Conservation (phyloP, 1,139 yeast genomes). For the Trichomonascaceae sp. region DNA sequence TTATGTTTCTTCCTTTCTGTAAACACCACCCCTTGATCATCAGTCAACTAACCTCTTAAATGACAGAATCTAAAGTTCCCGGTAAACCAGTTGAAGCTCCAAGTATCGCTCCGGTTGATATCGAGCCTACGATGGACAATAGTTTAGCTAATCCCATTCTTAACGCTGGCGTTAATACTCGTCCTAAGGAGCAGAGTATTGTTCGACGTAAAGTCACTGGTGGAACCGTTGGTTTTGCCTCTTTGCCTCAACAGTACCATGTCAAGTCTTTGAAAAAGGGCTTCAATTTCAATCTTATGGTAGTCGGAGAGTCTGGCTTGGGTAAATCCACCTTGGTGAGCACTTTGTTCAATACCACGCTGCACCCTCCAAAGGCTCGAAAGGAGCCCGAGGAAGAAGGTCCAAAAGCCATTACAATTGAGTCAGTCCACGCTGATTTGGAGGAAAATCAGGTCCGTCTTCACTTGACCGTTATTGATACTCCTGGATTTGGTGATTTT, state of each 20-base stretch:
- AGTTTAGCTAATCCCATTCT: conserved; percentile 9
- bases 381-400: conserved; percentile 33
- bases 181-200: conserved; percentile 36
- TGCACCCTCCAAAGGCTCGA: conserved; percentile 42
- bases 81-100: conserved; percentile 17
- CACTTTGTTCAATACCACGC: conserved; percentile 78
- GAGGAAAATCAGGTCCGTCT: conserved; percentile 93
- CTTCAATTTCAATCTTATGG: conserved; percentile 82
- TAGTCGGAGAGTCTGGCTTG: conserved; percentile 74
- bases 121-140: conserved; percentile 11
- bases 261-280: conserved; percentile 91
- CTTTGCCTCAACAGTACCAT: conserved; percentile 98
- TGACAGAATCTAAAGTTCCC: neutral
- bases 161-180: conserved; percentile 18
- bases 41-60: neutral
- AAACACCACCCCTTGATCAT: neutral
- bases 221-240: conserved; percentile 88
- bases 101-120: conserved; percentile 22
- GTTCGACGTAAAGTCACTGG: conserved; percentile 82
- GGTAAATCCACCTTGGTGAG: conserved; percentile 92
- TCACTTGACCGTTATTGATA: conserved; percentile 75
- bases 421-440: conserved; percentile 62
- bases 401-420: conserved; percentile 51
- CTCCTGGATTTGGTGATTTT: conserved; percentile 93
- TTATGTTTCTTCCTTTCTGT: neutral